A percentile compares a stretch with the other conserved stretches of the same genome.
Conservation (phyloP, 305 asterid species). For the Nicotiana rustica region DNA sequence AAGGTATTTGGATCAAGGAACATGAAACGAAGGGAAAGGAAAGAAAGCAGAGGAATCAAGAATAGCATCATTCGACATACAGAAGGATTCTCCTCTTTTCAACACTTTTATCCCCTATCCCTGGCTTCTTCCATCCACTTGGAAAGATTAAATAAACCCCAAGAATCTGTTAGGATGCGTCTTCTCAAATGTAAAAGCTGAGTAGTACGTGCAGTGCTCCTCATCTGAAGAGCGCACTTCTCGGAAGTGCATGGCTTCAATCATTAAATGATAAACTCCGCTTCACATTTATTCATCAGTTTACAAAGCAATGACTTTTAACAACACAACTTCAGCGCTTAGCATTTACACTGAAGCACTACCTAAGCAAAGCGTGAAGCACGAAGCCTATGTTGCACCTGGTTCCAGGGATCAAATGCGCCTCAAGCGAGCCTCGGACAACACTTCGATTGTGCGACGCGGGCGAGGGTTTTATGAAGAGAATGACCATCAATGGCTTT, state of each 20-base stretch:
- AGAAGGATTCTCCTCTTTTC: background rate
- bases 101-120: slow-evolving; percentile 27
- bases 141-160: background rate
- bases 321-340: background rate
- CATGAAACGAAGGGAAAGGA: background rate
- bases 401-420: background rate
- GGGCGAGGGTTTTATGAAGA: background rate
- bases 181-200: background rate
- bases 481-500: background rate
- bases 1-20: slow-evolving; percentile 11
- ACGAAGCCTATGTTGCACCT: background rate
- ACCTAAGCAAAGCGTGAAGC: background rate
- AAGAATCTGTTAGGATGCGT: background rate
- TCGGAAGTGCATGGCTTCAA: background rate
- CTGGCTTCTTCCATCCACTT: background rate
- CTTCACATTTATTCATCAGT: background rate
- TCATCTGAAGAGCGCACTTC: background rate
- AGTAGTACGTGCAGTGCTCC: background rate
- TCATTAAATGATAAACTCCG: background rate
- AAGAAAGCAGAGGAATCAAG: slow-evolving; percentile 7
- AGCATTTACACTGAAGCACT: background rate
- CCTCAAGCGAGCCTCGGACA: background rate
- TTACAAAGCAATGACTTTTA: background rate
- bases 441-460: background rate
- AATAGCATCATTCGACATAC: background rate